phyloP scores from a whole-genome alignment of 225 moss, liverwort and hornwort species.

The Asterella californica region DNA sequence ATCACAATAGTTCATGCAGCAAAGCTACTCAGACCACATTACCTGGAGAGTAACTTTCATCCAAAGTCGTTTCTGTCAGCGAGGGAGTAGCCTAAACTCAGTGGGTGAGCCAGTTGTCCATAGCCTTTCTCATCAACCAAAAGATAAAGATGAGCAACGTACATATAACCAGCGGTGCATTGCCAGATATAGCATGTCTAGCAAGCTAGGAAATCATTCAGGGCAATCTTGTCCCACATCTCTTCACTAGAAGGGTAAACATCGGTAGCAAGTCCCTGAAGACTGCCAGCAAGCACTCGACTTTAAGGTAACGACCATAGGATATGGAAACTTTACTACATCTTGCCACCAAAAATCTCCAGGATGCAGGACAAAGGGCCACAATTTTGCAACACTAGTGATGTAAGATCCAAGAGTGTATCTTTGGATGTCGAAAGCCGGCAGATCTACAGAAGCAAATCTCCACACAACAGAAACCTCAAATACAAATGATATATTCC shows the following conservation, averaged over 20 bases:
- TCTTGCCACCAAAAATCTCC: conserved; percentile 48
- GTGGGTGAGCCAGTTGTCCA: conserved; percentile 85
- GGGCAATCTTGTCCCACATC: conserved; percentile 29
- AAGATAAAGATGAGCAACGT: conserved; percentile 70
- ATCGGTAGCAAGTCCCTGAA: conserved; percentile 35
- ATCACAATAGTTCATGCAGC: conserved; percentile 57
- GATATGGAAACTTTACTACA: conserved; percentile 30
- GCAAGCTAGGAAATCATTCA: conserved; percentile 48
- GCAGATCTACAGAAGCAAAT: conserved; percentile 40
- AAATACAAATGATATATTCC: conserved; percentile 39
- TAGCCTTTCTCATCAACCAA: conserved; percentile 96
- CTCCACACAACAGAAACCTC: conserved; percentile 36
- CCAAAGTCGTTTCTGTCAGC: conserved; percentile 78
- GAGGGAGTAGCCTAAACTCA: conserved; percentile 87
- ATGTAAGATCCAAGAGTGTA: conserved; percentile 38
- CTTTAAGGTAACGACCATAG: conserved; percentile 28
- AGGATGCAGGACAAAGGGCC: conserved; percentile 63
- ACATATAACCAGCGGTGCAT: conserved; percentile 53
- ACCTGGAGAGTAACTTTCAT: conserved; percentile 84
- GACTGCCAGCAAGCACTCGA: conserved; percentile 38
- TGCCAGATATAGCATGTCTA: conserved; percentile 49
- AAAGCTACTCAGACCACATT: conserved; percentile 59
- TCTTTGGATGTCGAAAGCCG: conserved; percentile 45
- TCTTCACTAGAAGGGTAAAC: conserved; percentile 25
- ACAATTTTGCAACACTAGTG: conserved; percentile 34